Conservation (phyloP, 2,329 filamentous ascomycete species). For the Curvularia sp. region DNA sequence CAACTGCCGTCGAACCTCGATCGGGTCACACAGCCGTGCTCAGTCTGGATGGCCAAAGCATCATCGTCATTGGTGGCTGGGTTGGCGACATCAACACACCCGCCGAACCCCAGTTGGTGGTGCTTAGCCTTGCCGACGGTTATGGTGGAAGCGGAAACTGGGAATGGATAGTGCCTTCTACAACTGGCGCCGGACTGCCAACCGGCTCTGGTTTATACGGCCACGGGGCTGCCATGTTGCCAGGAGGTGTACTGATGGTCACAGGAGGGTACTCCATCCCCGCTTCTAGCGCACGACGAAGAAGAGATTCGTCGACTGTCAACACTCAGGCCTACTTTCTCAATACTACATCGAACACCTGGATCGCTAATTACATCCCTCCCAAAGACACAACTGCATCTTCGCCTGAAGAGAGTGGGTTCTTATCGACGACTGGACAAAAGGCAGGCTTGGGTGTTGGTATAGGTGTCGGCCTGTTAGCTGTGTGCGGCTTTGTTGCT, state of each 20-base stretch:
- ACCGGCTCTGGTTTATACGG: constrained; percentile 63
- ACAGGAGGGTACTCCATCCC: constrained; percentile 65
- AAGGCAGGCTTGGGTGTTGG: constrained; percentile 57
- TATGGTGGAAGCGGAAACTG: constrained; percentile 70
- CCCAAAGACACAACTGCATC: constrained; percentile 41
- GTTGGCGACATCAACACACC: constrained; percentile 79
- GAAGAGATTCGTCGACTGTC: constrained; percentile 45
- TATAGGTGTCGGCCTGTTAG: constrained; percentile 54
- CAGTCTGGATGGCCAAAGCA: constrained; percentile 75
- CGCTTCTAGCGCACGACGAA: constrained; percentile 42
- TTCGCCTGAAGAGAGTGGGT: constrained; percentile 34
- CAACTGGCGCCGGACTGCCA: constrained; percentile 54
- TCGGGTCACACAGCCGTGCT: constrained; percentile 89
- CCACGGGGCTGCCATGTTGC: constrained; percentile 67
- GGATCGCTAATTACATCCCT: constrained; percentile 65
- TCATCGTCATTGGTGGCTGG: constrained; percentile 90
- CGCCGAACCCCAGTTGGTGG: constrained; percentile 80
- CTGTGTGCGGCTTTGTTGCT: constrained; percentile 51
- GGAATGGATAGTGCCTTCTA: constrained; percentile 70
- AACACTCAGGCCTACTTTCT: constrained; percentile 64
- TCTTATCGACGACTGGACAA: constrained; percentile 54
- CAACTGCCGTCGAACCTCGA: constrained; percentile 73
- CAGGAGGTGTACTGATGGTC: constrained; percentile 68
- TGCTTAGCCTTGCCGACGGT: constrained; percentile 76
- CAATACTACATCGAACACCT: constrained; percentile 67